Evolutionary conservation across 192 early-diverging fungal species (phyloP).

Genomic region (Chytriomyces hyalinus): DNA sequence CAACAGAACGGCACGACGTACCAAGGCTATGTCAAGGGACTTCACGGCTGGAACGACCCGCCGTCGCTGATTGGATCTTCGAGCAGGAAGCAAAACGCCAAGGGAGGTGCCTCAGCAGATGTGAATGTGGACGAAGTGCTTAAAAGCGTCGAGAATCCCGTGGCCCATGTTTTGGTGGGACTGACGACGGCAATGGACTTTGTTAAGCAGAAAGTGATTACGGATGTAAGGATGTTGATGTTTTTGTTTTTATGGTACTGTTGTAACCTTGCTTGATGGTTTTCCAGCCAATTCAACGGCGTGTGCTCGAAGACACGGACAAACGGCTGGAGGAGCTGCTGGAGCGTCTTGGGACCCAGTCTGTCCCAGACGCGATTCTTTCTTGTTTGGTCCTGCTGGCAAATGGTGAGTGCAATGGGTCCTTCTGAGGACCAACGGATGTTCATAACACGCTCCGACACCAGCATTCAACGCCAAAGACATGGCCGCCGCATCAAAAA

Average conservation of each 20-base stretch:
- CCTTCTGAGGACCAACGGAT: not conserved
- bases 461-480: slow-evolving; percentile 45
- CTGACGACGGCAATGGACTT: slow-evolving; percentile 44
- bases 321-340: slow-evolving; percentile 53
- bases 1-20: slow-evolving; percentile 27
- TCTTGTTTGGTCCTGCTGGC: slow-evolving; percentile 30
- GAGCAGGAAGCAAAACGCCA: slow-evolving; percentile 16
- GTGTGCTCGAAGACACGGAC: slow-evolving; percentile 55
- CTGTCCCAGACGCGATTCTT: slow-evolving; percentile 35
- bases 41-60: slow-evolving; percentile 50
- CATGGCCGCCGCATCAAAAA: slow-evolving; percentile 31
- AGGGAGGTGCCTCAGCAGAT: not conserved
- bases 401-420: slow-evolving; percentile 20
- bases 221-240: slow-evolving; percentile 32
- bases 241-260: slow-evolving; percentile 4
- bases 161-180: slow-evolving; percentile 22
- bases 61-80: slow-evolving; percentile 35
- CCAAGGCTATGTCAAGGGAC: slow-evolving; percentile 43
- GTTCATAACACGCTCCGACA: not conserved
- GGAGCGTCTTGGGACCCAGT: slow-evolving; percentile 41
- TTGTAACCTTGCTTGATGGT: not conserved
- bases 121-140: slow-evolving; percentile 37
- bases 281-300: slow-evolving; percentile 32
- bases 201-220: slow-evolving; percentile 32
- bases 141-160: slow-evolving; percentile 35